Evolutionary conservation across 192 early-diverging fungal genomes (phyloP).

Genomic region (Backusella liffmaniae): DNA sequence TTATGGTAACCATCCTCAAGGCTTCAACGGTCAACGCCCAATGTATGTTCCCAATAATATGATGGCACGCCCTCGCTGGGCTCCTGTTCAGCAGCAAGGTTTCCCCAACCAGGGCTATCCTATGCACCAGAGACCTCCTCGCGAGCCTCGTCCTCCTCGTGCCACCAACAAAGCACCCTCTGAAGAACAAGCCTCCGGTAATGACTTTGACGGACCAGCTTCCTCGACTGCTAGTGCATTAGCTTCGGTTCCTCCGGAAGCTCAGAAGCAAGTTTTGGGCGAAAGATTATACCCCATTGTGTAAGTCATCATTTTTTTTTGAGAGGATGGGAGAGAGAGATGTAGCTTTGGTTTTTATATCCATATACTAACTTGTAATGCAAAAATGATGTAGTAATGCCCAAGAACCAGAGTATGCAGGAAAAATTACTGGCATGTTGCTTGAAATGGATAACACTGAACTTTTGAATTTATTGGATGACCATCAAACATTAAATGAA

Average conservation of each 20-base stretch:
- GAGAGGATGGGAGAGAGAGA: background rate
- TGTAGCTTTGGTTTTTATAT: background rate
- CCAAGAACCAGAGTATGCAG: conserved; percentile 74
- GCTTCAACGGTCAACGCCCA: conserved; percentile 34
- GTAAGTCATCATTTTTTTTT: conserved; percentile 25
- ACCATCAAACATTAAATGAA: conserved; percentile 67
- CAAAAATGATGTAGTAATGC: conserved; percentile 19
- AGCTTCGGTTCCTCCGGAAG: conserved; percentile 74
- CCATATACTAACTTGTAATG: background rate
- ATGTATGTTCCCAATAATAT: conserved; percentile 44
- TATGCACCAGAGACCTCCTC: conserved; percentile 43
- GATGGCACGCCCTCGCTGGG: conserved; percentile 40
- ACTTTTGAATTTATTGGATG: conserved; percentile 86
- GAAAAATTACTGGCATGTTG: conserved; percentile 98
- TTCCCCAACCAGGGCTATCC: conserved; percentile 48
- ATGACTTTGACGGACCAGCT: conserved; percentile 9
- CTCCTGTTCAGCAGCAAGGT: conserved; percentile 35
- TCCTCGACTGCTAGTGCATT: conserved; percentile 51
- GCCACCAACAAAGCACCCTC: background rate
- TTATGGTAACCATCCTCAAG: conserved; percentile 39
- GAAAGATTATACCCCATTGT: conserved; percentile 94
- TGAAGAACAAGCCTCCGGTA: background rate
- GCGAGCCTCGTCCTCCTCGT: conserved; percentile 44
- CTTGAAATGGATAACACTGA: conserved; percentile 98
- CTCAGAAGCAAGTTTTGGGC: conserved; percentile 96